Evolutionary conservation across 805 yeast species (phyloP).

Genomic region (Wickerhamiella shivajii): DNA sequence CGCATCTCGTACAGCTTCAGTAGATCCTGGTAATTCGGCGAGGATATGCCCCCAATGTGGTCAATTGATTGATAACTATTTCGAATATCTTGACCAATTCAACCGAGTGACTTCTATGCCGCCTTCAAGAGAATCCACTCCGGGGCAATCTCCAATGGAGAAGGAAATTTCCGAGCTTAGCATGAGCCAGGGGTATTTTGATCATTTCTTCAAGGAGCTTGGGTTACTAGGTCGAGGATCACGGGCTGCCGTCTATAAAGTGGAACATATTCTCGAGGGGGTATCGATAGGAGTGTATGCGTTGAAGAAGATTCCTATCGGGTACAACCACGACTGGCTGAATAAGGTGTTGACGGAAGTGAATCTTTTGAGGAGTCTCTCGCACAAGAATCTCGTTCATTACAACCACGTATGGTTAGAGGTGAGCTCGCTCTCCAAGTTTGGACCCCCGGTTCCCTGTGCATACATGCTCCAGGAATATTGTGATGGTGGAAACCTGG

Average conservation of each 20-base stretch:
- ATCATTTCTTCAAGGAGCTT: constrained; percentile 44
- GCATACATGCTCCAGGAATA: constrained; percentile 76
- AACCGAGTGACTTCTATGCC: background rate
- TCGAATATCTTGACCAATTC: constrained; percentile 5
- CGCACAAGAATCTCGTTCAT: constrained; percentile 52
- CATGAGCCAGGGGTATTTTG: constrained; percentile 72
- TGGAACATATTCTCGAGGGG: constrained; percentile 63
- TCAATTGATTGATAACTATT: constrained; percentile 4
- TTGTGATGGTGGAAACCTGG: constrained; percentile 79
- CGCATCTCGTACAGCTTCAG: background rate
- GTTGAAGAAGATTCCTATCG: constrained; percentile 70
- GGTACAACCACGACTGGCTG: constrained; percentile 56
- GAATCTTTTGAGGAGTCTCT: constrained; percentile 38
- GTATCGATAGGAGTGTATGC: constrained; percentile 69
- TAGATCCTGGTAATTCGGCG: background rate
- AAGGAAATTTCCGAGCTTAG: constrained; percentile 24
- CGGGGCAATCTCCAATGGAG: constrained; percentile 1
- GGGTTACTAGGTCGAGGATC: constrained; percentile 67
- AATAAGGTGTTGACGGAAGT: constrained; percentile 66
- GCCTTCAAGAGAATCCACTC: constrained; percentile 1
- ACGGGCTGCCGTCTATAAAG: constrained; percentile 71
- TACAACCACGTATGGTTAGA: constrained; percentile 92
- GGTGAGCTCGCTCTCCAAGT: constrained; percentile 36
- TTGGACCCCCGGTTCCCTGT: constrained; percentile 51
- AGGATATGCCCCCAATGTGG: constrained; percentile 9